A percentile compares a stretch with the other conserved stretches of the same genome.
Conservation (phyloP, 2,329 filamentous ascomycete species). For the Fusarium hostae region DNA sequence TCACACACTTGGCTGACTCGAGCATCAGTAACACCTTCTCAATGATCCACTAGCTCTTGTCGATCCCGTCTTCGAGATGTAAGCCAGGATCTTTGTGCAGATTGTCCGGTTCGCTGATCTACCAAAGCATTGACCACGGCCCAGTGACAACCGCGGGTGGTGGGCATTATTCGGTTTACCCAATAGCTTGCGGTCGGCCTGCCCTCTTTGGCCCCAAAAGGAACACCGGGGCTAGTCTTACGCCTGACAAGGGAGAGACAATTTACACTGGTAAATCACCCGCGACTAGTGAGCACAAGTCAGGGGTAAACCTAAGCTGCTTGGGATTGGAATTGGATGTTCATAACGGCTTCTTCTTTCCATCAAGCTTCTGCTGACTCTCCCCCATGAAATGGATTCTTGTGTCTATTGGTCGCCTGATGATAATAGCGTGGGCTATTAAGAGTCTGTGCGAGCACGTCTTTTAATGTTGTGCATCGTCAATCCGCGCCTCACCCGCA, state of each 20-base stretch:
- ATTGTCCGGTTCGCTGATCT: constrained; percentile 32
- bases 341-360: constrained; percentile 24
- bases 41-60: constrained; percentile 32
- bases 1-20: constrained; percentile 19
- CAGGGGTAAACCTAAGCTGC: constrained; percentile 29
- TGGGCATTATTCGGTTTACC: constrained; percentile 17
- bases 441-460: constrained; percentile 34
- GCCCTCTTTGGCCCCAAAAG: constrained; percentile 24
- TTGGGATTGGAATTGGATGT: neutral
- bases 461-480: constrained; percentile 37
- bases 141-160: constrained; percentile 22
- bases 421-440: constrained; percentile 22
- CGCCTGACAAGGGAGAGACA: constrained; percentile 20
- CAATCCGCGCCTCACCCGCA: constrained; percentile 38
- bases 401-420: neutral
- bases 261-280: constrained; percentile 34
- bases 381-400: constrained; percentile 1
- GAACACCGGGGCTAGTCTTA: constrained; percentile 11
- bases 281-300: constrained; percentile 27
- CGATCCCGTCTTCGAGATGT: constrained; percentile 23
- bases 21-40: neutral
- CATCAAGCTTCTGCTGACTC: constrained; percentile 32
- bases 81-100: constrained; percentile 25
- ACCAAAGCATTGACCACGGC: constrained; percentile 28
- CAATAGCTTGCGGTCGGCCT: constrained; percentile 36